Evolutionary conservation across 306 rosid genomes (phyloP).

Genomic region (Crotalaria pallida): DNA sequence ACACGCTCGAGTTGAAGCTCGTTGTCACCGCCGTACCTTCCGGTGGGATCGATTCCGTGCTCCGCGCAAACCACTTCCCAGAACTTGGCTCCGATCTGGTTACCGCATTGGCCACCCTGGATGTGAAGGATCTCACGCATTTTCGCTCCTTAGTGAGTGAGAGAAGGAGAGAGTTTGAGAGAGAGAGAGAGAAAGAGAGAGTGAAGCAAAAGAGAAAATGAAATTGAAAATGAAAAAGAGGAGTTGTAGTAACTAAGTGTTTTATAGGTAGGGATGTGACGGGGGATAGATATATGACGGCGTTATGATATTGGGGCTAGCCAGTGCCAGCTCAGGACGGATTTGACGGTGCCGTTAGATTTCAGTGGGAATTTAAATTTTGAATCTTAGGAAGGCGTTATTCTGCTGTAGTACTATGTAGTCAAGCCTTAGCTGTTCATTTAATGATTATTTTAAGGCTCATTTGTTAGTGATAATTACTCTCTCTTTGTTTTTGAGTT

Average conservation of each 20-base stretch:
- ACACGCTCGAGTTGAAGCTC: constrained; percentile 51
- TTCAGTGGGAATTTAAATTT: constrained; percentile 43
- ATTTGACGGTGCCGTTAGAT: constrained; percentile 33
- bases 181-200: neutral
- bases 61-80: no score
- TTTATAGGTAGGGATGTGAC: constrained; percentile 34
- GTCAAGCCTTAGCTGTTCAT: neutral
- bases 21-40: constrained; percentile 38
- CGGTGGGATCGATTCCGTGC: constrained; percentile 50
- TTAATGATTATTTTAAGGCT: no score
- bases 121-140: constrained; percentile 63
- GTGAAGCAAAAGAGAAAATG: neutral
- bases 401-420: neutral
- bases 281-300: constrained; percentile 20
- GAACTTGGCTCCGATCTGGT: constrained; percentile 49
- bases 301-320: constrained; percentile 10
- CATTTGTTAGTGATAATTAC: no score
- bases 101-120: constrained; percentile 52
- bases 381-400: neutral
- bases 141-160: neutral
- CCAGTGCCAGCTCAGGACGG: constrained; percentile 14
- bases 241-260: neutral
- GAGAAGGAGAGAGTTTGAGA: no score
- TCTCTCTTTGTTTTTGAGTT: no score
- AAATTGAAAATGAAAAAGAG: neutral